Base-by-base conservation (phyloP, 1,139 yeast genomes). In the Yamadazyma dendronema region DNA sequence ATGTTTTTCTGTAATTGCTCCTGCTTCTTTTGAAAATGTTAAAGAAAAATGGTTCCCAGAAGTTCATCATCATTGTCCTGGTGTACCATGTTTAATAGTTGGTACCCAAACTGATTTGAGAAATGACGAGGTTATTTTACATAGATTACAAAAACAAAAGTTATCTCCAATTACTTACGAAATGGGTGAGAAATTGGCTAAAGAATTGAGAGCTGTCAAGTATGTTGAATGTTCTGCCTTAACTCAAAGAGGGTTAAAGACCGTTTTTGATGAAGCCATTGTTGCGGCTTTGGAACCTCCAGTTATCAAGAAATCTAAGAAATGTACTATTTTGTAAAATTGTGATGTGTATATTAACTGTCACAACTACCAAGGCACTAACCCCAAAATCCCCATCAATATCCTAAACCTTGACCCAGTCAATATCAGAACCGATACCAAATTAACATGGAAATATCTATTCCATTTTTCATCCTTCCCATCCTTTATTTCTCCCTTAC, bases 21-120 rank as follows among this genome's bases (percentile, higher is more conserved):
- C 97, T 28, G 95, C 97, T 29, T 84, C 95, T n/a, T 92, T 90
- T 62, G 97, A 92, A 67, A 92, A 92, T 67, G 97, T 92, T 40
- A 85, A 87, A 61, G 97, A 90, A 65, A 92, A 92, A 65, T 92
- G 98, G 98, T 84, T 88, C 68, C 97, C 97, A 24, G 98, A 92
- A 65, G 96, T 92, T 44, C 92, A 87, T 57, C 97, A 90, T 65
- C 97, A 92, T 67, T 92, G 97, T 56, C 97, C 97, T 15, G 96
- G 95, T 43, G 96, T 89, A 33, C 97, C 97, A 23, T 89, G 96
- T 56, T 77, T 90, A 53, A 87, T 90, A 57, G 97, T 90, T 29
- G 97, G 97, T 48, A 90, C 97, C 16, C 97, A 90, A 67, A 82
- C 87, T 42, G 98, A 90, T 72, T 74, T 90, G 57, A 84, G 98